Percentiles rank a stretch among this genome's conserved stretches.
phyloP scores from a whole-genome alignment of 257 asterid genomes.

The Solanum lycopersicoides region DNA sequence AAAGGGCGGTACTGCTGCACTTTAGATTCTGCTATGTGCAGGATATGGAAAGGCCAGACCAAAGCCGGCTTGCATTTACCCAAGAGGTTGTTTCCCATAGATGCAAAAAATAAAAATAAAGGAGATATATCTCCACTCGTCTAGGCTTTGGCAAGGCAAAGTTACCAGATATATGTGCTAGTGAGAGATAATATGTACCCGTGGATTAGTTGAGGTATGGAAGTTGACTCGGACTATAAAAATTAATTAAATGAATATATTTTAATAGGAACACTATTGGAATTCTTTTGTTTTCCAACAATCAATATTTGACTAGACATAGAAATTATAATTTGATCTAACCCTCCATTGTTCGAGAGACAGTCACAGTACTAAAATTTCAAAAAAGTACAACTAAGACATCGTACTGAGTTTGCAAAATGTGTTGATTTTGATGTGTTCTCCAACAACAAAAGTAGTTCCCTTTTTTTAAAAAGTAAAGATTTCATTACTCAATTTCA shows the following conservation, averaged over 20 bases:
- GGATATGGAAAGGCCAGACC: too few relatives aligned
- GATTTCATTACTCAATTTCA: too few relatives aligned
- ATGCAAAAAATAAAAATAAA: too few relatives aligned
- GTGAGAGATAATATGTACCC: background rate
- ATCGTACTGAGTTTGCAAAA: background rate
- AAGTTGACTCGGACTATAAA: background rate
- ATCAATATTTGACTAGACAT: background rate
- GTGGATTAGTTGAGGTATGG: background rate
- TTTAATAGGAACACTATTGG: background rate
- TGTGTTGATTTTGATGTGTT: background rate
- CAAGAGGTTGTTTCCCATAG: too few relatives aligned
- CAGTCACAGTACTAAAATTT: background rate
- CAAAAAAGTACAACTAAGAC: background rate
- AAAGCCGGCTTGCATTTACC: too few relatives aligned
- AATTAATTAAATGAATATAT: too few relatives aligned
- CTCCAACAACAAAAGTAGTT: too few relatives aligned
- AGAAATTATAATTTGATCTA: background rate
- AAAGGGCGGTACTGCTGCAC: too few relatives aligned
- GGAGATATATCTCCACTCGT: too few relatives aligned
- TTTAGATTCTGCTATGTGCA: too few relatives aligned
- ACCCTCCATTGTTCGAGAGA: background rate
- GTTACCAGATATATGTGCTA: background rate
- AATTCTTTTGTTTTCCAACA: background rate
- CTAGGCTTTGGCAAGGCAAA: too few relatives aligned
- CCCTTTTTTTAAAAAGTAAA: too few relatives aligned